phyloP scores from a whole-genome alignment of 805 yeast genomes.

The Metschnikowia santaceciliae region DNA sequence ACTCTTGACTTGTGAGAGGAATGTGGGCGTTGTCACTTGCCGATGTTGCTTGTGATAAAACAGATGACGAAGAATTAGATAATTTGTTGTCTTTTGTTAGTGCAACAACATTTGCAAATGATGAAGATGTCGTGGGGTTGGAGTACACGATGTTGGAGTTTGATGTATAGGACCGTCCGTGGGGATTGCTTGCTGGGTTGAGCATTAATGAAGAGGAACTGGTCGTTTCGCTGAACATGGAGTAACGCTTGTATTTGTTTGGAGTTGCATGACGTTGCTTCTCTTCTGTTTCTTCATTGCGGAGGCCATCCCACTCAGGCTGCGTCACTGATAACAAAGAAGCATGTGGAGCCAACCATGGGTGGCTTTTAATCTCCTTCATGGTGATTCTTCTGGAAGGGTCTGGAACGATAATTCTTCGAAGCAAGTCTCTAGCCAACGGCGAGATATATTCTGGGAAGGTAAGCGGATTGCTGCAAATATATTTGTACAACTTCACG shows the following conservation, averaged over 20 bases:
- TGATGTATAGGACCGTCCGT: conserved; percentile 35
- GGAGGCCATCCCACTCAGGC: conserved; percentile 78
- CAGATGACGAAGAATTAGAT: conserved; percentile 20
- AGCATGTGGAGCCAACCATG: conserved; percentile 85
- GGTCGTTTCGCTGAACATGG: conserved; percentile 42
- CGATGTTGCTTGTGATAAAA: conserved; percentile 12
- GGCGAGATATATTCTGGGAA: conserved; percentile 94
- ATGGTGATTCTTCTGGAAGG: conserved; percentile 73
- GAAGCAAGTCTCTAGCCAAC: conserved; percentile 81
- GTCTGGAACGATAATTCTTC: conserved; percentile 80
- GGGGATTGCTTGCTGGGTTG: conserved; percentile 22
- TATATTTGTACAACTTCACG: conserved; percentile 84
- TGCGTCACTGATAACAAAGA: conserved; percentile 82
- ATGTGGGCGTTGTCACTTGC: conserved; percentile 1
- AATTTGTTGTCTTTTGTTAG: conserved; percentile 25
- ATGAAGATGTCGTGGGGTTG: conserved; percentile 63
- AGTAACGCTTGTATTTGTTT: conserved; percentile 39
- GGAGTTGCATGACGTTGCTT: conserved; percentile 9
- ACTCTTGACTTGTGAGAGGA: neutral
- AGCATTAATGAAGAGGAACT: conserved; percentile 33
- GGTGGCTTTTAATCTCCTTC: conserved; percentile 69
- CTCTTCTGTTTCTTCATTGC: conserved; percentile 26
- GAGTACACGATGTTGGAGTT: conserved; percentile 39
- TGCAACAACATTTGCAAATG: conserved; percentile 49
- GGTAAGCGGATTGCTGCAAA: conserved; percentile 85